phyloP scores from a whole-genome alignment of 2,329 filamentous ascomycete genomes.

The Calycina marina region DNA sequence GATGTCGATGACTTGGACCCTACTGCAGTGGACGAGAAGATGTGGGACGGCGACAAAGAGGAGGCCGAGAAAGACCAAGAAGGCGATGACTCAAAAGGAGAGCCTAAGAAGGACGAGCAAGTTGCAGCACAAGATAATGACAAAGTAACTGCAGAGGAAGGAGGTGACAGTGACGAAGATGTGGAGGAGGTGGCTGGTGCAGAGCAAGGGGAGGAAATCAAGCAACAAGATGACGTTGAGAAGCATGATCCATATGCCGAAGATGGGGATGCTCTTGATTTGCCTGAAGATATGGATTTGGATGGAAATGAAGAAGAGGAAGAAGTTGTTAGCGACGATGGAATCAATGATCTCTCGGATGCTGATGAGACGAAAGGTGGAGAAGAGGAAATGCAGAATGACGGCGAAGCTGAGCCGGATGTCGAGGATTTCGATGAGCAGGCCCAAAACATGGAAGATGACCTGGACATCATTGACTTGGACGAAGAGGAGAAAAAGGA shows the following conservation, averaged over 20 bases:
- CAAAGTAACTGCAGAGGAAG: conserved; percentile 37
- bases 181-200: conserved; percentile 45
- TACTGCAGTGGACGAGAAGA: conserved; percentile 89
- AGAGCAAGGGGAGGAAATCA: conserved; percentile 41
- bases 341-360: conserved; percentile 42
- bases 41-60: conserved; percentile 83
- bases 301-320: conserved; percentile 43
- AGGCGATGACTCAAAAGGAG: conserved; percentile 56
- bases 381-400: conserved; percentile 22
- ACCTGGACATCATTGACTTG: conserved; percentile 21
- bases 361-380: conserved; percentile 26
- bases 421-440: conserved; percentile 25
- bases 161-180: conserved; percentile 33
- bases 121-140: conserved; percentile 36
- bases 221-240: conserved; percentile 40
- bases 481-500: conserved; percentile 19
- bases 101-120: conserved; percentile 43
- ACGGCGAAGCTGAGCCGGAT: conserved; percentile 31
- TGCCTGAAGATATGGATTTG: conserved; percentile 58
- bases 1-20: conserved; percentile 85
- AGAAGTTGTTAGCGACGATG: conserved; percentile 26
- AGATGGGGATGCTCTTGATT: conserved; percentile 51
- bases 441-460: conserved; percentile 24
- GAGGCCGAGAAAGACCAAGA: conserved; percentile 72
- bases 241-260: conserved; percentile 51